Conservation (phyloP, 768 basidiomycete genomes). For the Suillus occidentalis region DNA sequence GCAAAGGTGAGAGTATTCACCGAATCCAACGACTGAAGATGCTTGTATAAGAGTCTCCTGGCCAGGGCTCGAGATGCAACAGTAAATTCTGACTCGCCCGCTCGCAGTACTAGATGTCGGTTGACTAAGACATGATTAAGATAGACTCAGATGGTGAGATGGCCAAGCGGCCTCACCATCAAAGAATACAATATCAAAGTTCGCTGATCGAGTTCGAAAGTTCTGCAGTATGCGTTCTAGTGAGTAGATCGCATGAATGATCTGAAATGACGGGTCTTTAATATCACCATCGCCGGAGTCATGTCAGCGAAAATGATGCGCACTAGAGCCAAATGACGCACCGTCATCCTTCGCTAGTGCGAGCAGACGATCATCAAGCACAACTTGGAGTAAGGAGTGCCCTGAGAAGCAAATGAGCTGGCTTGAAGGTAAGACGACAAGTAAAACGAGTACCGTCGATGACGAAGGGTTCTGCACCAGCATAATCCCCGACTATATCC, state of each 20-base stretch:
- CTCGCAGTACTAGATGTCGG: slow-evolving; percentile 42
- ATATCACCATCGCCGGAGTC: background rate
- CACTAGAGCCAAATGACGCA: slow-evolving; percentile 20
- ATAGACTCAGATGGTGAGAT: background rate
- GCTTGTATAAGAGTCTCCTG: slow-evolving; percentile 49
- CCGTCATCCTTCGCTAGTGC: slow-evolving; percentile 51
- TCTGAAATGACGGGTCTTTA: slow-evolving; percentile 57
- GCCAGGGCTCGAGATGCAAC: slow-evolving; percentile 53
- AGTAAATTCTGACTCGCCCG: slow-evolving; percentile 35
- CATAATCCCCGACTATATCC: slow-evolving; percentile 73
- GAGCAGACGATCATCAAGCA: slow-evolving; percentile 62
- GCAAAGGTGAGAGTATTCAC: slow-evolving; percentile 48
- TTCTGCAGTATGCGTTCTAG: slow-evolving; percentile 54
- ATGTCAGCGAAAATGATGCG: background rate
- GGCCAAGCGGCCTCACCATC: slow-evolving; percentile 35
- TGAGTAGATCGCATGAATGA: slow-evolving; percentile 56
- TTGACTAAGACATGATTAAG: slow-evolving; percentile 34
- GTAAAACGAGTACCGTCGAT: slow-evolving; percentile 49
- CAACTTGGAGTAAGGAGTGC: slow-evolving; percentile 57
- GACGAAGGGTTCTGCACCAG: slow-evolving; percentile 63
- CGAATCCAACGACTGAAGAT: slow-evolving; percentile 40
- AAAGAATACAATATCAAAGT: slow-evolving; percentile 68
- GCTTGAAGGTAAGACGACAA: background rate
- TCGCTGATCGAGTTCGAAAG: slow-evolving; percentile 48
- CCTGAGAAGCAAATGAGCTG: slow-evolving; percentile 38